phyloP scores from a whole-genome alignment of 805 yeast genomes.

The Metschnikowia shivogae region DNA sequence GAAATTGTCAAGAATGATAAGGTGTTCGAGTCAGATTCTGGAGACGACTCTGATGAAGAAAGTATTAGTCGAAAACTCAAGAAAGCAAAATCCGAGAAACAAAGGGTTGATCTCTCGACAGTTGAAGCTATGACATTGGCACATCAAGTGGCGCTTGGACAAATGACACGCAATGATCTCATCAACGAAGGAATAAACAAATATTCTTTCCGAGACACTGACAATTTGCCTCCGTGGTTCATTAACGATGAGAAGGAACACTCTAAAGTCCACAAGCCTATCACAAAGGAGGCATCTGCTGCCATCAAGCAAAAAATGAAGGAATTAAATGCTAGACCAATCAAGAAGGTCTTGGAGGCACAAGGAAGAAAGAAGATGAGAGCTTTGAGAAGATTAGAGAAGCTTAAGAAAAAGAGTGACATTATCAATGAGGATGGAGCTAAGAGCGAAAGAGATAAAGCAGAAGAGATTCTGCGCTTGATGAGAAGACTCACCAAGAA shows the following conservation, averaged over 20 bases:
- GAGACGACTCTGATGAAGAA: slow-evolving; percentile 53
- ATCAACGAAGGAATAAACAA: slow-evolving; percentile 91
- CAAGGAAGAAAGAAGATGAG: slow-evolving; percentile 94
- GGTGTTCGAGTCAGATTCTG: slow-evolving; percentile 36
- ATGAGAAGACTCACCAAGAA: slow-evolving; percentile 75
- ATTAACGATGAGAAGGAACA: slow-evolving; percentile 86
- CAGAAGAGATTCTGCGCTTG: slow-evolving; percentile 84
- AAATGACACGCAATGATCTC: slow-evolving; percentile 76
- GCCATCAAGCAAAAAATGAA: slow-evolving; percentile 42
- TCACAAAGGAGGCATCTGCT: slow-evolving; percentile 75
- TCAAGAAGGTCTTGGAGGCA: slow-evolving; percentile 97
- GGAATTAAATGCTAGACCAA: slow-evolving; percentile 91
- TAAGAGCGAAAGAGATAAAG: slow-evolving; percentile 89
- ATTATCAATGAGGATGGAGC: slow-evolving; percentile 81
- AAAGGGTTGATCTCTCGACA: slow-evolving; percentile 78
- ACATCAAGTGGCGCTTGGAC: slow-evolving; percentile 89
- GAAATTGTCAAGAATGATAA: slow-evolving; percentile 37
- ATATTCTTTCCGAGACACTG: slow-evolving; percentile 86
- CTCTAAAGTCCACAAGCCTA: slow-evolving; percentile 82
- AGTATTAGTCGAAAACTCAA: slow-evolving; percentile 29
- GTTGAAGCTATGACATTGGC: slow-evolving; percentile 98
- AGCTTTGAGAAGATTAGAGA: slow-evolving; percentile 81
- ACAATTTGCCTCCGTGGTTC: slow-evolving; percentile 96
- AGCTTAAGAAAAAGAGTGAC: slow-evolving; percentile 89
- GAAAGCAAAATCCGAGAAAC: slow-evolving; percentile 46